Evolutionary conservation across 2,329 filamentous ascomycete genomes (phyloP), one percentile per base, ranked within the genome.

Genomic region (Apiospora hydei): DNA sequence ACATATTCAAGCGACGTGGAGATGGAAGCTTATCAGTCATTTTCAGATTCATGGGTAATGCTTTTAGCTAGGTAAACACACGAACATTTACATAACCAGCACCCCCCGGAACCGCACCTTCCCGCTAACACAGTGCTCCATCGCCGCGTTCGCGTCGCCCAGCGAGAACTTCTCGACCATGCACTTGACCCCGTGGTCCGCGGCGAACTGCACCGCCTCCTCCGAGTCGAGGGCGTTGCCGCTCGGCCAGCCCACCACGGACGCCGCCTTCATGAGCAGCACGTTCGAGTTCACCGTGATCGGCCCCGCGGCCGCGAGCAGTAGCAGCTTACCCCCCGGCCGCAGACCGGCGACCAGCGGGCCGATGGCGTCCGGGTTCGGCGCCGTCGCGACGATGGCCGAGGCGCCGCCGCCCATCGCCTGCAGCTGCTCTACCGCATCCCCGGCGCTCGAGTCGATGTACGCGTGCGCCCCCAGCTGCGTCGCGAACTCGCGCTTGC

Each of bases 401-500:
- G 85, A 84, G 0, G 91, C 91, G 38, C 91, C 91, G 38, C 91
- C 91, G 21, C 91, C 91, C 26, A 92, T 81, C 75, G 85, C 85
- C 73, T 80, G 82, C 46, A 92, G 83, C 71, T 85, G 85, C 67
- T 83, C 81, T 1, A 80, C 83, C 0, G 66, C 14, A 64, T 91
- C 87, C 38, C 85, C 82, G 51, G 84, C 83, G 74, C 84, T 86
- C 71, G 89, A 86, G 77, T 91, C 88, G 69, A 92, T 87, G 77
- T 91, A 86, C 76, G 89, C 88, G 64, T 84, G 84, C 0, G 91
- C 91, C 46, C 91, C 91, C 2, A 93, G 83, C 76, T 86, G 79
- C 72, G 82, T 80, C 0, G 93, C 92, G 77, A 95, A 93, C 0
- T 90, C 87, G 73, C 87, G 88, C 85, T 96, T 96, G 75, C 84